Evolutionary conservation across 2,329 filamentous ascomycete genomes (phyloP).

Genomic region (Magnaporthiopsis incrustans): DNA sequence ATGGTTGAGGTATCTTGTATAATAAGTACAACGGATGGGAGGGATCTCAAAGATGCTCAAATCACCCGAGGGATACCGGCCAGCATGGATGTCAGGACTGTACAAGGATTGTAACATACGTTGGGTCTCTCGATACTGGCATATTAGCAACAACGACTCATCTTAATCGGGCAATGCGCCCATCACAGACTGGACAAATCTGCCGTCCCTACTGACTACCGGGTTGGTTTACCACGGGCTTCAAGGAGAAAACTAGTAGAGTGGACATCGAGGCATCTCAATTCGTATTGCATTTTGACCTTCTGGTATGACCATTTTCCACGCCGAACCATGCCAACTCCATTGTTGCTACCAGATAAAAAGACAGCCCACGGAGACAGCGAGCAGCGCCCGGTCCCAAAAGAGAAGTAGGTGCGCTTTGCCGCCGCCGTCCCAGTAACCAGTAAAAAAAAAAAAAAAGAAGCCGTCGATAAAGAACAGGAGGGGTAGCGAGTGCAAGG

Average conservation of each 20-base stretch:
- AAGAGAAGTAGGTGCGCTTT: slow-evolving; percentile 2
- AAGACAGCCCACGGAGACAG: slow-evolving; percentile 3
- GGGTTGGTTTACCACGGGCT: background rate
- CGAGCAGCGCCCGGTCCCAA: background rate
- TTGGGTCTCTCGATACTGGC: background rate
- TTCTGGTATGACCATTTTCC: slow-evolving; percentile 10
- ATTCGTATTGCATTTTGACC: slow-evolving; percentile 10
- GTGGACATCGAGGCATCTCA: slow-evolving; percentile 7
- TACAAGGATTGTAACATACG: background rate
- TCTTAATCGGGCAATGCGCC: background rate
- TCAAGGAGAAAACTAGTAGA: background rate
- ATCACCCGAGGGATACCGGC: background rate
- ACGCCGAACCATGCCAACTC: slow-evolving; percentile 10
- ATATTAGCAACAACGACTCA: background rate
- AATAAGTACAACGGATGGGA: too few relatives aligned
- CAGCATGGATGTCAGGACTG: background rate
- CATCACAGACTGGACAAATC: background rate
- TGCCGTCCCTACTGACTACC: background rate
- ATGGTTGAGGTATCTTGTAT: background rate
- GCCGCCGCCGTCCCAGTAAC: slow-evolving; percentile 3
- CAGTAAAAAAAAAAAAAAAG: slow-evolving; percentile 6
- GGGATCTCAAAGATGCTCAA: background rate
- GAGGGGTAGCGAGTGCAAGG: background rate
- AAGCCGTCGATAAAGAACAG: slow-evolving; percentile 1
- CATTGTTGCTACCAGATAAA: slow-evolving; percentile 5